Base-by-base conservation (phyloP, 179 eudicot genomes). In the Beta macrorhiza region DNA sequence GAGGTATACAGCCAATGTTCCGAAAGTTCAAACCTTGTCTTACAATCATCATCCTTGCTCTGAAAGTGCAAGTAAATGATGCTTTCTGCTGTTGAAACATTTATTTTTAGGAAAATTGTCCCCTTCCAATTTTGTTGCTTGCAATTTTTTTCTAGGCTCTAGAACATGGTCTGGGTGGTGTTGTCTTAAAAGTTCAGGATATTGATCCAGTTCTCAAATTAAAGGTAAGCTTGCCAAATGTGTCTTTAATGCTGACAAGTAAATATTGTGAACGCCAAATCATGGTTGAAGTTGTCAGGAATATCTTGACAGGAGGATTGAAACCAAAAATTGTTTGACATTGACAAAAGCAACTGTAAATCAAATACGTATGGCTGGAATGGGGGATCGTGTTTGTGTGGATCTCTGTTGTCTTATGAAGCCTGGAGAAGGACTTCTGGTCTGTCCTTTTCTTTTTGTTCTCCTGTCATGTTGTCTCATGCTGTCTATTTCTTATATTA, bases 361-460 rank as follows among this genome's bases (percentile, higher is more conserved):
- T 63, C 85, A 74, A 71, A 90, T 95, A 82, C 88, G 83, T 79
- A 87, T 89, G 89, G 82, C 88, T 62, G 98, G 97, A 80, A 95
- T 95, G 98, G 98, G 97, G 25, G 97, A 95, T 83, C 96, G 97
- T 75, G 98, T 91, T 71, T 95, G 98, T 80, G 98, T 95, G 79
- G 98, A 95, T 87, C 95, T 95, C n/a, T 95, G 98, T 85, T 90
- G 90, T 88, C 87, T 95, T 72, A 87, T 95, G 92, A 89, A 88
- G 83, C 98, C 98, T 57, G 98, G 97, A 77, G 97, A 95, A 89
- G 98, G 98, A 53, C 93, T 95, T 79, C 85, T 95, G 93, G 97
- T 93, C 74, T 77, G 80, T 65, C 65, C 8, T 69, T 5, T 49
- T 32, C 37, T 32, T 62, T 42, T 73, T 65, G 5, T 37, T 10